These are phyloP conservation scores for Radiomyces spectabilis DNA, from an alignment of 192 early-diverging fungal genomes.

Conservation along the genomic window DNA sequence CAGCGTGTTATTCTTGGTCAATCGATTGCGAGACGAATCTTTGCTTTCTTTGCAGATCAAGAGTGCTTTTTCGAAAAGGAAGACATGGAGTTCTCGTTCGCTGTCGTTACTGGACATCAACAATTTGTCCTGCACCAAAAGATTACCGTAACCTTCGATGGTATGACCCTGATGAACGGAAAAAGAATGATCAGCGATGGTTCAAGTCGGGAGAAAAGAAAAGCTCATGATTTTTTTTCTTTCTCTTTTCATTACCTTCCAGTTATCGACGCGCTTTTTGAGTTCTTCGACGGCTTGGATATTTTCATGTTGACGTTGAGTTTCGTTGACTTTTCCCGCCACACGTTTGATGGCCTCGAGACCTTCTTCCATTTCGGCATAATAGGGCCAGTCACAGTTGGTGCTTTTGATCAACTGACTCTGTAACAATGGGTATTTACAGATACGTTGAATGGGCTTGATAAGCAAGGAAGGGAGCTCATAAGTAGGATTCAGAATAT, in stretches of 20 bases:
- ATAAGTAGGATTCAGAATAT: constrained; percentile 75
- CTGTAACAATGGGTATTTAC: constrained; percentile 92
- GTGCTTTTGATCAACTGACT: constrained; percentile 61
- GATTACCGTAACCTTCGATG: constrained; percentile 66
- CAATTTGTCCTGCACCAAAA: constrained; percentile 80
- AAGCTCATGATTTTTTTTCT: neutral
- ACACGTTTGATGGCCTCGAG: constrained; percentile 75
- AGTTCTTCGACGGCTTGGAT: constrained; percentile 68
- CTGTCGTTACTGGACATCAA: constrained; percentile 69
- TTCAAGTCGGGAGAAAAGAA: neutral
- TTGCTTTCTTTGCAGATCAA: constrained; percentile 88
- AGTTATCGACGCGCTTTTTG: constrained; percentile 78
- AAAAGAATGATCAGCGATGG: neutral
- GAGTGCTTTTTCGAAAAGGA: constrained; percentile 87
- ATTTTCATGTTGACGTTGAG: constrained; percentile 83
- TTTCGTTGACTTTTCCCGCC: constrained; percentile 87
- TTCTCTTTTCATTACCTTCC: constrained; percentile 12
- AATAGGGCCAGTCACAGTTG: constrained; percentile 37
- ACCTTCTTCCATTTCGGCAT: constrained; percentile 60
- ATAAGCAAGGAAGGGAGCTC: constrained; percentile 87
- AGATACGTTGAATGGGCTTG: constrained; percentile 94
- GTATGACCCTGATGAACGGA: constrained; percentile 50
- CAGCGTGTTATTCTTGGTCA: constrained; percentile 27
- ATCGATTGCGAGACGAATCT: constrained; percentile 11
- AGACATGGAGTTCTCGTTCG: constrained; percentile 75